Evolutionary conservation across 139 green algal species (phyloP).

Genomic region (Chlorella sp.): DNA sequence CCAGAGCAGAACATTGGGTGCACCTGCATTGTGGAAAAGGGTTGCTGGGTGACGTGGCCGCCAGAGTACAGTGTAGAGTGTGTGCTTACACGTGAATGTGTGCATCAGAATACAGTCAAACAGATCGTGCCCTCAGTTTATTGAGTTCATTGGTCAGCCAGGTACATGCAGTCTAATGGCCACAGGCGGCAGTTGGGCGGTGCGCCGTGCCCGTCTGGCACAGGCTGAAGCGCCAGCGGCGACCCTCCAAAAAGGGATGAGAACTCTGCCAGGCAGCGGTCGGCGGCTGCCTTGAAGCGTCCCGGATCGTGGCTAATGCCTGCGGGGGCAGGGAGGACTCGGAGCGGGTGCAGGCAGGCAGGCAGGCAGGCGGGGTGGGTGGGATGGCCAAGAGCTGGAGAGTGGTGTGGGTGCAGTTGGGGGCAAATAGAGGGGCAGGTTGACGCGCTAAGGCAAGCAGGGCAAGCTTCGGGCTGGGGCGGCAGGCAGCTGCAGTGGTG

Average conservation of each 20-base stretch:
- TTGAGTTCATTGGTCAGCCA: background rate
- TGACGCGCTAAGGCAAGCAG: background rate
- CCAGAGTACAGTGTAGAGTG: no score
- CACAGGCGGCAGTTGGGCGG: slow-evolving; percentile 18
- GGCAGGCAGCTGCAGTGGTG: background rate
- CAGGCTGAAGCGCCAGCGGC: background rate
- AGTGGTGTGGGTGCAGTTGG: no score
- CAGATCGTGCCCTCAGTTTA: no score
- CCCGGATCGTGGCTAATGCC: slow-evolving; percentile 30
- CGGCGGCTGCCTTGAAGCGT: background rate
- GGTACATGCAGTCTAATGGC: slow-evolving; percentile 23
- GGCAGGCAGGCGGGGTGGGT: background rate
- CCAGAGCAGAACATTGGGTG: no score
- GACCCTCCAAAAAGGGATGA: background rate
- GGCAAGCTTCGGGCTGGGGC: no score
- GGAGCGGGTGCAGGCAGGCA: background rate
- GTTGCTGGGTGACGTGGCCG: no score
- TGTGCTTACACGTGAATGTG: no score
- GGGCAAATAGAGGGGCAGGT: no score
- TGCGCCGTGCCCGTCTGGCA: background rate
- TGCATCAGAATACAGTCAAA: no score
- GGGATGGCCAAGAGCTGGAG: background rate
- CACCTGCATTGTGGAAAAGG: no score
- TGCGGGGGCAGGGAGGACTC: background rate
- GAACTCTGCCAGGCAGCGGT: slow-evolving; percentile 9